A percentile compares a stretch with the other conserved stretches of the same genome.
Conservation (phyloP, 2,329 filamentous ascomycete genomes). For the Coniochaeta ligniaria region DNA sequence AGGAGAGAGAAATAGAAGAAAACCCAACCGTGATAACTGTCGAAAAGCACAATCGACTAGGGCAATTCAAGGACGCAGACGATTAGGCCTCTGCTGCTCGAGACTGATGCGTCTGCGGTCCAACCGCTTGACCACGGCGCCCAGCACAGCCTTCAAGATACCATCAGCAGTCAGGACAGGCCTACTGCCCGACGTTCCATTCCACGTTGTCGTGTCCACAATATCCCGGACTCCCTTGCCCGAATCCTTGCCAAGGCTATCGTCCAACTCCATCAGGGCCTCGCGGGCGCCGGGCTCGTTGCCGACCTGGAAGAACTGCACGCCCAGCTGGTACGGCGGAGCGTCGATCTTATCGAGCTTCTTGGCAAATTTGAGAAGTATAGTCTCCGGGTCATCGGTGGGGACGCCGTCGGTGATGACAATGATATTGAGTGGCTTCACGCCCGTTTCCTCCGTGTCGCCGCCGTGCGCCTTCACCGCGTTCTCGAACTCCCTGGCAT, state of each 20-base stretch:
- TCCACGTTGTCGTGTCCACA: slow-evolving; percentile 82
- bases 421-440: slow-evolving; percentile 84
- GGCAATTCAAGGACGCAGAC: not conserved
- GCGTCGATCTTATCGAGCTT: slow-evolving; percentile 65
- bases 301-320: slow-evolving; percentile 96
- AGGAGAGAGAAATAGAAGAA: not conserved
- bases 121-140: slow-evolving; percentile 62
- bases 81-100: not conserved
- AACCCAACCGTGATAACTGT: not conserved
- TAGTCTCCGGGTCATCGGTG: slow-evolving; percentile 67
- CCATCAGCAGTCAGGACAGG: slow-evolving; percentile 54
- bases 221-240: slow-evolving; percentile 68
- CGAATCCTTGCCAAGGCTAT: slow-evolving; percentile 52
- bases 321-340: slow-evolving; percentile 73
- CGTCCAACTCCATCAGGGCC: slow-evolving; percentile 68
- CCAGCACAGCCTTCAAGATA: slow-evolving; percentile 77
- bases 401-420: slow-evolving; percentile 86
- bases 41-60: not conserved
- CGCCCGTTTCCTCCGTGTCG: slow-evolving; percentile 26
- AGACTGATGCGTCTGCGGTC: slow-evolving; percentile 36
- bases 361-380: slow-evolving; percentile 60
- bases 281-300: slow-evolving; percentile 56
- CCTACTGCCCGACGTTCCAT: slow-evolving; percentile 34
- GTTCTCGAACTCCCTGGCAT: slow-evolving; percentile 50
- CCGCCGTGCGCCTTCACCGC: slow-evolving; percentile 22